Evolutionary conservation across 1,284 basidiomycete genomes (phyloP).

Genomic region (Ustilago esculenta): DNA sequence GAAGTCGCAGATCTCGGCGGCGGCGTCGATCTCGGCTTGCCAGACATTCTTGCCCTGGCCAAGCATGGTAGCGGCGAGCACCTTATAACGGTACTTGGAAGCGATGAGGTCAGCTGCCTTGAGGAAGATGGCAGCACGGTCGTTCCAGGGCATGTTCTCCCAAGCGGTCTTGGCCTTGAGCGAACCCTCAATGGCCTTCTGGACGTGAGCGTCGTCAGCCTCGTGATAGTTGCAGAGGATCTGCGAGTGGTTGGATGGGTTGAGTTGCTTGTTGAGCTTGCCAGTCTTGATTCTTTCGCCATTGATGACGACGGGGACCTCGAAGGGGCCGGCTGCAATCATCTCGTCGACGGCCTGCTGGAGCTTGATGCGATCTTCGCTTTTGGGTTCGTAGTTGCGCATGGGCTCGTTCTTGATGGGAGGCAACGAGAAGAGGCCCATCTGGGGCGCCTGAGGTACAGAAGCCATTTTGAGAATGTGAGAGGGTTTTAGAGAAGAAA

Average conservation of each 20-base stretch:
- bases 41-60: constrained; percentile 99
- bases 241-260: constrained; percentile 72
- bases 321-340: constrained; percentile 83
- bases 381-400: constrained; percentile 79
- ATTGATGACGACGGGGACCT: constrained; percentile 91
- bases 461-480: constrained; percentile 34
- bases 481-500: neutral
- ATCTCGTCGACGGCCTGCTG: constrained; percentile 81
- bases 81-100: constrained; percentile 88
- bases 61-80: constrained; percentile 96
- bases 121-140: constrained; percentile 95
- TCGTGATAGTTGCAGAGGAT: constrained; percentile 88
- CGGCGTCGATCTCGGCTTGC: constrained; percentile 99
- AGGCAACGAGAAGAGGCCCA: constrained; percentile 56
- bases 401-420: constrained; percentile 63
- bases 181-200: constrained; percentile 85
- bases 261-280: constrained; percentile 71
- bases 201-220: constrained; percentile 76
- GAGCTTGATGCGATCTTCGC: constrained; percentile 80
- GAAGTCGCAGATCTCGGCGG: constrained; percentile 94
- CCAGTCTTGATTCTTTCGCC: constrained; percentile 88
- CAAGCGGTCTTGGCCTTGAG: constrained; percentile 85
- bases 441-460: constrained; percentile 46
- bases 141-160: constrained; percentile 94
- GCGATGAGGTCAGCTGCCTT: constrained; percentile 85